Evolutionary conservation across 148 eudicot species (phyloP), one percentile per base, ranked within the genome.

Genomic region (Camellia granthamiana): DNA sequence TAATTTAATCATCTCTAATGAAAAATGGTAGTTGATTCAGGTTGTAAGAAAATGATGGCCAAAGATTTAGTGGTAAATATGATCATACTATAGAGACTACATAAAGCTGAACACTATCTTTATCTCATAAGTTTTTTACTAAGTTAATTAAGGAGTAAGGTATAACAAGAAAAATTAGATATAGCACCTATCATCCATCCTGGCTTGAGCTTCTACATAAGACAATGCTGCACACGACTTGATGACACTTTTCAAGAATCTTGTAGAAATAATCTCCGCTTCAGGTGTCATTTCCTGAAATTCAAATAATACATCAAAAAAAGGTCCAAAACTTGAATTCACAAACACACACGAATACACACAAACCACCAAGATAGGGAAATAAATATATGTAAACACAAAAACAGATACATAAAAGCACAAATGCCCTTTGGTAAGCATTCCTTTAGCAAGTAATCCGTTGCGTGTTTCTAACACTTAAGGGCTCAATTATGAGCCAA

Each of bases 181-280:
- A 80, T 76, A 77, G 77, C 84, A 96, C 99, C 98, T 93, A 78
- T 96, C 99, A 83, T 96, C 99, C 99, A 96, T 96, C 86, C 98
- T 93, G 12, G 99, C 97, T 85, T 96, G 99, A 83, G 99, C 99
- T 83, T 96, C 99, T 69, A 96, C 93, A 84, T 96, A 96, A 78
- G 99, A 96, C 78, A 96, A 77, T 79, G 99, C 98, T 58, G 98
- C 95, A 86, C 92, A 90, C 80, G 99, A 96, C 87, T 94, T 94
- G 81, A 96, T 93, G 59, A 94, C 85, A 82, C 98, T 91, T 90
- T 96, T 96, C 70, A 95, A 91, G 83, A 84, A 96, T 76, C 90
- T 92, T 30, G 98, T 86, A 78, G 98, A 90, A 72, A 96, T 88
- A 76, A 96, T 90, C 46, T 96, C 97, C 61, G 97, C 97, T 79